Evolutionary conservation across 305 asterid genomes (phyloP).

Genomic region (Euphrasia arctica): DNA sequence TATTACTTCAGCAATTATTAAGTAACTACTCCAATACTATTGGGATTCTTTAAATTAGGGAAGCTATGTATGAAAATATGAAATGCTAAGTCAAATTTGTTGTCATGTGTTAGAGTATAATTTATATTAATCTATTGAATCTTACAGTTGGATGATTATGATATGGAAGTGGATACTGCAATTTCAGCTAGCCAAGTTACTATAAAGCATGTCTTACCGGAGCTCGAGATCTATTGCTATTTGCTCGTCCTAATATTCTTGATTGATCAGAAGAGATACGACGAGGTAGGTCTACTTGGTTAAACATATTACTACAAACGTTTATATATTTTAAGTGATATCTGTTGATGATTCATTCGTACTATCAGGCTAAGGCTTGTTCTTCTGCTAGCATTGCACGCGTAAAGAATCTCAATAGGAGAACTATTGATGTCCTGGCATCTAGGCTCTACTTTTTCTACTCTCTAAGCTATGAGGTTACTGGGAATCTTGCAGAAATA

Average conservation of each 20-base stretch:
- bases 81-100: too few species aligned
- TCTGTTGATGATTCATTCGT: not conserved
- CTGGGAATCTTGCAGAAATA: conserved; percentile 78
- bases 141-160: conserved; percentile 66
- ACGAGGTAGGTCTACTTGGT: not conserved
- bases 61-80: too few species aligned
- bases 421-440: conserved; percentile 74
- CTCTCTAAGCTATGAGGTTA: conserved; percentile 78
- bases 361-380: conserved; percentile 74
- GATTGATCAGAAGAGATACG: conserved; percentile 64
- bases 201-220: conserved; percentile 68
- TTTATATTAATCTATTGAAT: conserved; percentile 12
- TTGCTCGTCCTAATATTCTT: conserved; percentile 72
- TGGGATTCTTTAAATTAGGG: not conserved
- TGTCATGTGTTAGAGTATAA: too few species aligned
- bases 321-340: not conserved
- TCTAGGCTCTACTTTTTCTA: conserved; percentile 79
- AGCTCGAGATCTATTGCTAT: conserved; percentile 82
- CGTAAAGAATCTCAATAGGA: conserved; percentile 64
- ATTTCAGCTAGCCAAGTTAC: conserved; percentile 56
- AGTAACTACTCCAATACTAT: too few species aligned
- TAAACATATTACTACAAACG: not conserved
- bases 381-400: conserved; percentile 77
- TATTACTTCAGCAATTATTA: too few species aligned
- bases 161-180: conserved; percentile 79